A percentile compares a stretch with the other conserved stretches of the same genome.
These are phyloP conservation scores for Zymoseptoria brevis DNA, from an alignment of 2,329 filamentous ascomycete genomes.

Conservation along the genomic window DNA sequence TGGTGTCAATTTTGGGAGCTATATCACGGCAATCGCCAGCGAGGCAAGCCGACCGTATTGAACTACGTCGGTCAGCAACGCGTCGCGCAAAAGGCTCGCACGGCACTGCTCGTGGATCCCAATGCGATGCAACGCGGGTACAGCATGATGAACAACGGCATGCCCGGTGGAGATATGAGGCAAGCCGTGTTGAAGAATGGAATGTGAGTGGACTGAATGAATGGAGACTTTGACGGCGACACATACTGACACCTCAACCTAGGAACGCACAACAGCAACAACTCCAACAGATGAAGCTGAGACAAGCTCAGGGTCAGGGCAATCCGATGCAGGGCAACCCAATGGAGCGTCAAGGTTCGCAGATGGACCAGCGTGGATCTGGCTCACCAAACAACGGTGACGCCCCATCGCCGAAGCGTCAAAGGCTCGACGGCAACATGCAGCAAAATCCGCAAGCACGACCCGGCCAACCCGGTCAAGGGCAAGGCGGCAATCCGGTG, in stretches of 20 bases:
- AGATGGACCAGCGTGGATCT: slow-evolving; percentile 73
- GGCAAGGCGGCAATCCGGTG: slow-evolving; percentile 27
- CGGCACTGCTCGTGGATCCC: slow-evolving; percentile 61
- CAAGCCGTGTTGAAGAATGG: slow-evolving; percentile 18
- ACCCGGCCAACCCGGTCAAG: slow-evolving; percentile 25
- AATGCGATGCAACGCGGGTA: slow-evolving; percentile 29
- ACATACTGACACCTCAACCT: slow-evolving; percentile 1
- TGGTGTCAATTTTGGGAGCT: slow-evolving; percentile 98
- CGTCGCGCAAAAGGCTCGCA: slow-evolving; percentile 60
- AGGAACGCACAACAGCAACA: slow-evolving; percentile 26
- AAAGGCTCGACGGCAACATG: slow-evolving; percentile 66
- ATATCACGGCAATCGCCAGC: slow-evolving; percentile 67
- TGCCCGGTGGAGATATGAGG: slow-evolving; percentile 12
- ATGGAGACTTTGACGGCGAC: background rate
- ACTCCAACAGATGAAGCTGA: slow-evolving; percentile 42
- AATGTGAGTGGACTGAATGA: slow-evolving; percentile 11
- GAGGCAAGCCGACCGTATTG: slow-evolving; percentile 45
- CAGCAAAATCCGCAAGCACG: slow-evolving; percentile 54
- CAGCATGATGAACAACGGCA: slow-evolving; percentile 16
- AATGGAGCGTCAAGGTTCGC: slow-evolving; percentile 82
- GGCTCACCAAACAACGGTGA: slow-evolving; percentile 66
- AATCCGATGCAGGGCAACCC: slow-evolving; percentile 57
- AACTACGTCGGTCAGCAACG: slow-evolving; percentile 51
- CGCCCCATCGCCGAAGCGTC: slow-evolving; percentile 85
- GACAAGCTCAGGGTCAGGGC: slow-evolving; percentile 53